Evolutionary conservation across 2,329 filamentous ascomycete genomes (phyloP).

Genomic region (Penicillium sp.): DNA sequence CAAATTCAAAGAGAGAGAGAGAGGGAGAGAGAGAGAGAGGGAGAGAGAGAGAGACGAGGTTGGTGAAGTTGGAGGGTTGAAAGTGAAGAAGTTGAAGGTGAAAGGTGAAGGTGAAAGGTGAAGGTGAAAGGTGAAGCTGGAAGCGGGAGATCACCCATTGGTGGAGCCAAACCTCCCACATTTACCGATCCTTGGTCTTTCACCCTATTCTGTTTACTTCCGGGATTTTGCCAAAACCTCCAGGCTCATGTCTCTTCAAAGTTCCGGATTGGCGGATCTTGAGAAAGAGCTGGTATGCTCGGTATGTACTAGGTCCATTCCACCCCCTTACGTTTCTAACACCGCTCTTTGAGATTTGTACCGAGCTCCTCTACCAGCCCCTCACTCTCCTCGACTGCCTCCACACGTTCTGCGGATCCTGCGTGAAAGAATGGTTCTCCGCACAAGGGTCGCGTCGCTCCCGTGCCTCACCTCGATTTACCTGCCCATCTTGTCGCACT

Average conservation of each 20-base stretch:
- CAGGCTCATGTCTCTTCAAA: conserved; percentile 7
- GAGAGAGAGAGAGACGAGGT: background rate
- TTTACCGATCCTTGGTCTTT: conserved; percentile 1
- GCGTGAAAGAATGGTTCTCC: conserved; percentile 91
- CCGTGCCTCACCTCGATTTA: conserved; percentile 60
- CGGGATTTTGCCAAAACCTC: background rate
- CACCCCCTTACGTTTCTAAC: conserved; percentile 17
- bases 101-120: background rate
- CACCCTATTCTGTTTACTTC: background rate
- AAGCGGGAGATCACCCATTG: conserved; percentile 8
- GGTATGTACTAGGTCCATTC: conserved; percentile 56
- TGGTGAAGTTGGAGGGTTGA: background rate
- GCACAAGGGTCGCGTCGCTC: conserved; percentile 64
- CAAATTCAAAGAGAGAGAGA: background rate
- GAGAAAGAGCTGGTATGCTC: conserved; percentile 95
- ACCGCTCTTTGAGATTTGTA: conserved; percentile 71
- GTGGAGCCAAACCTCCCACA: conserved; percentile 9
- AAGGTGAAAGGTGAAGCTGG: conserved; percentile 2
- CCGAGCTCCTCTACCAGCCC: conserved; percentile 87
- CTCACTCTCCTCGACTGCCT: conserved; percentile 89
- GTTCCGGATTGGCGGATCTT: conserved; percentile 59
- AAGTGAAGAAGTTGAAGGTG: background rate
- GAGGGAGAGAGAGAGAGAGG: background rate
- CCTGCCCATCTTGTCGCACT: conserved; percentile 89
- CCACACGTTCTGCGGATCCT: conserved; percentile 93